These are phyloP conservation scores for Thamnidium elegans DNA, from an alignment of 192 early-diverging fungal genomes.

Conservation along the genomic window DNA sequence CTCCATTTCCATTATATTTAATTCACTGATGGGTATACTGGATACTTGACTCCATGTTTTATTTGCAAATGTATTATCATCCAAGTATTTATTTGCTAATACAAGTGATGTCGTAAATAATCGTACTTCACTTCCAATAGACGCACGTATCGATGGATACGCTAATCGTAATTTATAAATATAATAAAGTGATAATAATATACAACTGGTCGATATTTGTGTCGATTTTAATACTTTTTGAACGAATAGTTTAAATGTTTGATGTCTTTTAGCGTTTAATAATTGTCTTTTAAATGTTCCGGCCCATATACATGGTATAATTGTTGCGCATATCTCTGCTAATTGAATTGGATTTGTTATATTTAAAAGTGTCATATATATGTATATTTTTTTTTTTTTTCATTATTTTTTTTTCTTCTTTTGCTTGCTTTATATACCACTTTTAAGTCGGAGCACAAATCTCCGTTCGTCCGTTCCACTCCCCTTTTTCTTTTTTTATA, in stretches of 20 bases:
- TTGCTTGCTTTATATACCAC: not conserved
- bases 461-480: too few relatives aligned
- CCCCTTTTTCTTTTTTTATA: too few relatives aligned
- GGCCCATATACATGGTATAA: slow-evolving; percentile 39
- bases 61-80: slow-evolving; percentile 91
- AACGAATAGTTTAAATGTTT: slow-evolving; percentile 47
- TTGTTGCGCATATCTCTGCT: slow-evolving; percentile 33
- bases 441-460: too few relatives aligned
- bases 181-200: slow-evolving; percentile 63
- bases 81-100: slow-evolving; percentile 81
- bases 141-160: slow-evolving; percentile 56
- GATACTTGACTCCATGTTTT: slow-evolving; percentile 83
- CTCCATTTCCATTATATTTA: slow-evolving; percentile 88
- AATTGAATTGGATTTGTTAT: slow-evolving; percentile 27
- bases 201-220: slow-evolving; percentile 60
- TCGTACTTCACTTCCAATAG: slow-evolving; percentile 74
- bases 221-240: slow-evolving; percentile 56
- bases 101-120: slow-evolving; percentile 84
- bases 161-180: slow-evolving; percentile 55
- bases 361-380: slow-evolving; percentile 1
- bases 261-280: slow-evolving; percentile 5
- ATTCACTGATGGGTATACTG: slow-evolving; percentile 71
- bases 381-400: not conserved
- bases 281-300: slow-evolving; percentile 15
- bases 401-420: not conserved